Percentiles rank a stretch among this genome's conserved stretches.
phyloP scores from a whole-genome alignment of 441 rosid species.

The Metrosideros polymorpha region DNA sequence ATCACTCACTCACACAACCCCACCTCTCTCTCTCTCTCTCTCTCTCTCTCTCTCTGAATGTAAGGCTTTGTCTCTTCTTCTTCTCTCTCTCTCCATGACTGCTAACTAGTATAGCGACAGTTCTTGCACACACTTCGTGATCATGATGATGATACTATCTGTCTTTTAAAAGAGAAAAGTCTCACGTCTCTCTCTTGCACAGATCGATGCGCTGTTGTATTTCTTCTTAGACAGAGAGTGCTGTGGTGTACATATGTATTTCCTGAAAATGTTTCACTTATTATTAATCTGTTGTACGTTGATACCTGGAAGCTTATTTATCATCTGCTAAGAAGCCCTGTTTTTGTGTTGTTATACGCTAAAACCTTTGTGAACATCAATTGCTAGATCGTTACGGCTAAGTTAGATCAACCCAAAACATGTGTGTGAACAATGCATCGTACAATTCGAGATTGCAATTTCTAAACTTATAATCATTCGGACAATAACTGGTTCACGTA shows the following conservation, averaged over 20 bases:
- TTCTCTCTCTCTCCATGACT: neutral
- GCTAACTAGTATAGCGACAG: neutral
- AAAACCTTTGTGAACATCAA: neutral
- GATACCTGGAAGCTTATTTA: neutral
- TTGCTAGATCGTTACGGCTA: neutral
- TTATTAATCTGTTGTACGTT: neutral
- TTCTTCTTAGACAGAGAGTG: neutral
- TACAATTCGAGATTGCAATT: neutral
- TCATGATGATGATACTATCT: neutral
- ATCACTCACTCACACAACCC: neutral
- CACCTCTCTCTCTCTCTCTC: neutral
- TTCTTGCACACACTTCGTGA: neutral
- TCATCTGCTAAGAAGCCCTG: neutral
- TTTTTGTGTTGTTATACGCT: neutral
- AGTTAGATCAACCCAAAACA: neutral
- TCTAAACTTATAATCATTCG: neutral
- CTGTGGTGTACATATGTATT: neutral
- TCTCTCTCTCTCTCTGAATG: neutral
- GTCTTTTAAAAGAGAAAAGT: neutral
- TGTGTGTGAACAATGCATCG: neutral
- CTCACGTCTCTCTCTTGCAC: neutral
- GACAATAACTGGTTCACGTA: neutral
- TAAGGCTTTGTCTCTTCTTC: neutral
- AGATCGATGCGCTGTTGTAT: neutral
- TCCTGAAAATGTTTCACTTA: neutral